Percentiles rank a stretch among this genome's conserved stretches.
Evolutionary conservation across 352 stramenopile genomes (phyloP).

Genomic region (Globisporangium parvum): DNA sequence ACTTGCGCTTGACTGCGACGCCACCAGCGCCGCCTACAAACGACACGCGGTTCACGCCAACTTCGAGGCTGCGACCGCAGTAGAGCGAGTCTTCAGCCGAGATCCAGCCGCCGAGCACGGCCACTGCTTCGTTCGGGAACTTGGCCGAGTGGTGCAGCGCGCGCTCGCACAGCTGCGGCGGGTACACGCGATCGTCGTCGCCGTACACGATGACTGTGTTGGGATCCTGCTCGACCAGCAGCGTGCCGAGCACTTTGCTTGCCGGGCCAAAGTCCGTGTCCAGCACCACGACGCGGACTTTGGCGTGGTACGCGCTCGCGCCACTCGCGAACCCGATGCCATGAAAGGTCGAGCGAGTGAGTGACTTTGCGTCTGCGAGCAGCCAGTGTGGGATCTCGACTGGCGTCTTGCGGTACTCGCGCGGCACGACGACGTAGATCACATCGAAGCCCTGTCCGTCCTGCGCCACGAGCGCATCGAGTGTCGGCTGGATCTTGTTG

Average conservation of each 20-base stretch:
- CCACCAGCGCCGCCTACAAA: slow-evolving; percentile 50
- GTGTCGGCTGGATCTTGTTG: slow-evolving; percentile 25
- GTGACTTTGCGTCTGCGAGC: slow-evolving; percentile 8
- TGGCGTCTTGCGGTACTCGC: slow-evolving; percentile 23
- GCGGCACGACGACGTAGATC: slow-evolving; percentile 46
- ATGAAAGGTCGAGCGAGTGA: slow-evolving; percentile 22
- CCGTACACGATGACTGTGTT: slow-evolving; percentile 62
- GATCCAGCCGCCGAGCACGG: slow-evolving; percentile 47
- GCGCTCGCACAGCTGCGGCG: slow-evolving; percentile 30
- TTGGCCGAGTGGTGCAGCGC: slow-evolving; percentile 38
- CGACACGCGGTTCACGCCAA: slow-evolving; percentile 44
- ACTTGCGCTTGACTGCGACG: slow-evolving; percentile 41
- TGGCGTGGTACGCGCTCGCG: slow-evolving; percentile 28
- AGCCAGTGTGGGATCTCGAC: slow-evolving; percentile 44
- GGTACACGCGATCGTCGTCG: slow-evolving; percentile 42
- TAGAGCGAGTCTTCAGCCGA: slow-evolving; percentile 40
- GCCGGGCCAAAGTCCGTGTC: slow-evolving; percentile 50
- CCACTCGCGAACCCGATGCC: slow-evolving; percentile 28
- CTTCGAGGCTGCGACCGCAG: slow-evolving; percentile 38
- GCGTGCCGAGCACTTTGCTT: slow-evolving; percentile 42
- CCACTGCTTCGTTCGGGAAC: slow-evolving; percentile 38
- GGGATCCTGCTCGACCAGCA: slow-evolving; percentile 44
- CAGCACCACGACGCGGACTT: slow-evolving; percentile 29
- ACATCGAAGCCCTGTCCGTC: slow-evolving; percentile 31
- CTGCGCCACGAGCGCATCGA: slow-evolving; percentile 35